Percentiles rank a stretch among this genome's conserved stretches.
These are phyloP conservation scores for Scenedesmus sp. DNA, from an alignment of 163 green algal genomes.

Conservation along the genomic window DNA sequence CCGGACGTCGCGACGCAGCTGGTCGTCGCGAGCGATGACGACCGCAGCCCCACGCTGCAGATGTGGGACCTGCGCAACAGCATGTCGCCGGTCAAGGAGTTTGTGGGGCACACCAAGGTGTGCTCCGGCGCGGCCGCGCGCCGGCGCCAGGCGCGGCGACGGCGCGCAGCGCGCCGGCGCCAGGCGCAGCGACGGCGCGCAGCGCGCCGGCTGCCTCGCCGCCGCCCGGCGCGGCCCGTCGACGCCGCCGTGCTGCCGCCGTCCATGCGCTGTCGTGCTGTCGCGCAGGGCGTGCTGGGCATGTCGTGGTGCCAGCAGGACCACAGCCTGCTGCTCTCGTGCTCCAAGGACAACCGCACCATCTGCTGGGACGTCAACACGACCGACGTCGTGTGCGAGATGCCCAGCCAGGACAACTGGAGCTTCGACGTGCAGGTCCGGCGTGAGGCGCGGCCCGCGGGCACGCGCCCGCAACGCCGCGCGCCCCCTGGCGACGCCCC, in stretches of 20 bases:
- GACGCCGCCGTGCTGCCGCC: too few species aligned
- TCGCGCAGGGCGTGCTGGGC: conserved; percentile 83
- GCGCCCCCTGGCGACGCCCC: too few species aligned
- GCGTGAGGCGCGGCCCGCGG: not conserved
- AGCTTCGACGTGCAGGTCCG: conserved; percentile 88
- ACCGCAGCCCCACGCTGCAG: conserved; percentile 90
- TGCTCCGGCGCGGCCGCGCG: not conserved
- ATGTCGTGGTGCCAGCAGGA: conserved; percentile 94
- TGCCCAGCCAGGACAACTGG: conserved; percentile 78
- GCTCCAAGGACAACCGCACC: conserved; percentile 92
- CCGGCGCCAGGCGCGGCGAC: not conserved
- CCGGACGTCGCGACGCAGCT: conserved; percentile 93
- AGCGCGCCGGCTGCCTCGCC: too few species aligned
- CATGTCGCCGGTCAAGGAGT: conserved; percentile 83
- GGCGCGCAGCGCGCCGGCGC: too few species aligned
- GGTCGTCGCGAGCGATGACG: conserved; percentile 95
- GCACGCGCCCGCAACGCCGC: too few species aligned
- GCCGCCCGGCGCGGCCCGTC: too few species aligned
- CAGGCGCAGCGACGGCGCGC: too few species aligned
- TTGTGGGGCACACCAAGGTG: conserved; percentile 81
- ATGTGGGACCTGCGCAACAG: conserved; percentile 98
- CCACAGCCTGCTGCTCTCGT: conserved; percentile 87
- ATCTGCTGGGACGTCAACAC: conserved; percentile 91
- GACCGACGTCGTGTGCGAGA: conserved; percentile 78
- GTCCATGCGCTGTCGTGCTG: too few species aligned